phyloP scores from a whole-genome alignment of 345 rosid genomes.

The Carallia brachiata region DNA sequence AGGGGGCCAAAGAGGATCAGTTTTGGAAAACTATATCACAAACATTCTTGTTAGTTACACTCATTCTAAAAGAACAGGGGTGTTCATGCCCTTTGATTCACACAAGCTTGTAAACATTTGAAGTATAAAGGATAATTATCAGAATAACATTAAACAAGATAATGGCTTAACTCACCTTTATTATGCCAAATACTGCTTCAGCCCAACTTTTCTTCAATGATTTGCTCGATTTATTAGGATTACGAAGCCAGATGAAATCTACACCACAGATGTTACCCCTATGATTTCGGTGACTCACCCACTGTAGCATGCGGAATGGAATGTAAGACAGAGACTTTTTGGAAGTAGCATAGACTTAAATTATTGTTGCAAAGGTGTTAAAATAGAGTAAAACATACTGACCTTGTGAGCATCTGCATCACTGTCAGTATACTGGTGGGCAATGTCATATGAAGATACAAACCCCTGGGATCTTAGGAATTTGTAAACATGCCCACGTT shows the following conservation, averaged over 20 bases:
- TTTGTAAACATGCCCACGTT: conserved; percentile 92
- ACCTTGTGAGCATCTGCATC: conserved; percentile 94
- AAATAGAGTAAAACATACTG: conserved; percentile 13
- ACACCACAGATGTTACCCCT: conserved; percentile 98
- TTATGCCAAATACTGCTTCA: conserved; percentile 66
- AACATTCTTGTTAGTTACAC: too few relatives aligned
- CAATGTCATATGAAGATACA: conserved; percentile 86
- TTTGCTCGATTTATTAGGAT: conserved; percentile 52
- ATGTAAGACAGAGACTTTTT: background rate
- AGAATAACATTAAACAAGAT: too few relatives aligned
- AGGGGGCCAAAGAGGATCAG: conserved; percentile 17
- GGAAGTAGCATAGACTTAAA: background rate
- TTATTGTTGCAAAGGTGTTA: background rate
- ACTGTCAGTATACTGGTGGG: conserved; percentile 70
- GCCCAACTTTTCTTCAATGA: conserved; percentile 64
- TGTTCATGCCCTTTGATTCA: too few relatives aligned
- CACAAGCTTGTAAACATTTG: too few relatives aligned
- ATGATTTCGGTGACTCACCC: conserved; percentile 97
- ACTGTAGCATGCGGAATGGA: conserved; percentile 37
- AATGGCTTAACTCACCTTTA: conserved; percentile 47
- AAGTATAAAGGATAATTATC: too few relatives aligned
- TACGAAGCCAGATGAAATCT: conserved; percentile 94
- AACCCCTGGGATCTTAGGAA: conserved; percentile 94
- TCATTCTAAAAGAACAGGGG: too few relatives aligned
- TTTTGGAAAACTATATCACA: background rate